These are phyloP conservation scores for Phytophthora syringae DNA, from an alignment of 352 stramenopile genomes.

Conservation along the genomic window DNA sequence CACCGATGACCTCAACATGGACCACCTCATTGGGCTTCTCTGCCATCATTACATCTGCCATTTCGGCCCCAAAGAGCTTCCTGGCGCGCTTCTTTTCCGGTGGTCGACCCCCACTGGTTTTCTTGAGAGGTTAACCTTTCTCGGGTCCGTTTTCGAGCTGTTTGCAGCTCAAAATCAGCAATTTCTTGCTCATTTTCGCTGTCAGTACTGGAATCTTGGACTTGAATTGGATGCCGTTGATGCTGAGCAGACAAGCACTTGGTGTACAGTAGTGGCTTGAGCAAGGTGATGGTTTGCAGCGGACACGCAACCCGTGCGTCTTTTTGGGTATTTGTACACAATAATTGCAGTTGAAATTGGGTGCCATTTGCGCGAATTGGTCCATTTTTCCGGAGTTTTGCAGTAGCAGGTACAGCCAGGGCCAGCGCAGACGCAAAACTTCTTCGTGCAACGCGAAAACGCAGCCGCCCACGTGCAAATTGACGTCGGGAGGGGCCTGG, in stretches of 20 bases:
- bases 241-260: conserved; percentile 18
- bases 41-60: not conserved
- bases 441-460: conserved; percentile 49
- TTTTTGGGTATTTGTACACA: not conserved
- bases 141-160: conserved; percentile 20
- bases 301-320: conserved; percentile 5
- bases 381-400: conserved; percentile 20
- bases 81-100: conserved; percentile 12
- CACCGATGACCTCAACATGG: conserved; percentile 48
- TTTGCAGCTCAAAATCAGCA: not conserved
- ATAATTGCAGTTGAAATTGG: conserved; percentile 21
- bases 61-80: conserved; percentile 10
- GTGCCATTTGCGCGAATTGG: not conserved
- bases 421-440: conserved; percentile 40
- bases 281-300: conserved; percentile 26
- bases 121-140: not conserved
- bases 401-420: conserved; percentile 39
- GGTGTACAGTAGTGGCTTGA: conserved; percentile 25
- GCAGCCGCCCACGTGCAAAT: conserved; percentile 59
- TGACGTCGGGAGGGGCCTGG: conserved; percentile 33
- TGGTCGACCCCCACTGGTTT: conserved; percentile 1
- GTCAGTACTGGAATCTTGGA: conserved; percentile 1
- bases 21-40: conserved; percentile 12
- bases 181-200: conserved; percentile 2
- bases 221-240: not conserved